These are phyloP conservation scores for Pseudozyma sp. DNA, from an alignment of 1,284 basidiomycete species.

Conservation along the genomic window DNA sequence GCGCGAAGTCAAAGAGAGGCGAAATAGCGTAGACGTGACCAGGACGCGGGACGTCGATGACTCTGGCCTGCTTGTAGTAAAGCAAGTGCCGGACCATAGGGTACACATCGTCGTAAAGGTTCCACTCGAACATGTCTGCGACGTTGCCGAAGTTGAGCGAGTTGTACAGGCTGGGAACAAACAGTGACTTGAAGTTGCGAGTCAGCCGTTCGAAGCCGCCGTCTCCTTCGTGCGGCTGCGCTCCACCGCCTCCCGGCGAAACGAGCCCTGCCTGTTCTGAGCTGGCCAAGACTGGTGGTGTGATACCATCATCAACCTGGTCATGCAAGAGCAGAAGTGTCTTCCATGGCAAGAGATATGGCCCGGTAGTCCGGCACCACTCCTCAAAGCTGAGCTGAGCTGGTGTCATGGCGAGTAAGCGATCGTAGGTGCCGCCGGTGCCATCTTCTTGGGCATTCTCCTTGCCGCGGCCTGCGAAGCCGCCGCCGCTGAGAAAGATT, in stretches of 20 bases:
- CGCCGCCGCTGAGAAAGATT: constrained; percentile 53
- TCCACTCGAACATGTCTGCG: constrained; percentile 84
- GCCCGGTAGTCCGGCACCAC: constrained; percentile 71
- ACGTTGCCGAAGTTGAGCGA: constrained; percentile 81
- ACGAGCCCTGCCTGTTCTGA: constrained; percentile 10
- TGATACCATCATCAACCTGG: constrained; percentile 21
- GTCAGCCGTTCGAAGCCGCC: constrained; percentile 53
- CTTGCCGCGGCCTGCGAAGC: constrained; percentile 41
- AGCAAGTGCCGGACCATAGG: constrained; percentile 90
- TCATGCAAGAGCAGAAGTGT: constrained; percentile 79
- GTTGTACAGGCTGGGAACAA: constrained; percentile 35
- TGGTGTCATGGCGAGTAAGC: constrained; percentile 26
- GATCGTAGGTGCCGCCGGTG: constrained; percentile 24
- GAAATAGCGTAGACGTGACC: constrained; percentile 81
- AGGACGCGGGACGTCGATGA: constrained; percentile 86
- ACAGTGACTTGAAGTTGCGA: constrained; percentile 37
- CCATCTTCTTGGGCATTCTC: constrained; percentile 39
- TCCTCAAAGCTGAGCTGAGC: constrained; percentile 52
- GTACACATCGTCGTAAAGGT: constrained; percentile 85
- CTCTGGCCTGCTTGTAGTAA: constrained; percentile 85
- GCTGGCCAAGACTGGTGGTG: constrained; percentile 6
- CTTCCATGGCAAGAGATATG: constrained; percentile 89
- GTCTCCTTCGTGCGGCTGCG: constrained; percentile 16
- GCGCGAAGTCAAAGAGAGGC: constrained; percentile 67
- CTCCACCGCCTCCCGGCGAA: constrained; percentile 6